Evolutionary conservation across 768 basidiomycete species (phyloP).

Genomic region (Lyophyllum shimeji): DNA sequence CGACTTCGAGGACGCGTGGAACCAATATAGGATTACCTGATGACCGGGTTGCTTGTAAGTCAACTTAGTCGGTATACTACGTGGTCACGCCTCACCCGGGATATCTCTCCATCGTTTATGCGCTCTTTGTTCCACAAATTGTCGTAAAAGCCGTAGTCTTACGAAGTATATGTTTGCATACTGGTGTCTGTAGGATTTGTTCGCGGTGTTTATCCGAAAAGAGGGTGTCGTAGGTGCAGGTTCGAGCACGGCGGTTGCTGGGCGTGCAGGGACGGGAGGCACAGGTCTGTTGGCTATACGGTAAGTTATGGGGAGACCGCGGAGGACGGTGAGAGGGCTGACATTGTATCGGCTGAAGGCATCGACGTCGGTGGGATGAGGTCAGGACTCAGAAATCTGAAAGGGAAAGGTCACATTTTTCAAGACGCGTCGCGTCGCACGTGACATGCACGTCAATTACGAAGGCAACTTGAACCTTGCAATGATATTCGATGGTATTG

Average conservation of each 20-base stretch:
- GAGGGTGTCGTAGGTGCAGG: slow-evolving; percentile 37
- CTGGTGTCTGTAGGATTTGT: slow-evolving; percentile 54
- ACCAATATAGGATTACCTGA: slow-evolving; percentile 70
- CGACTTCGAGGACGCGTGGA: slow-evolving; percentile 84
- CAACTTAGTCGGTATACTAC: not conserved
- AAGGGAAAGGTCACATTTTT: slow-evolving; percentile 7
- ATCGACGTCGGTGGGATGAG: not conserved
- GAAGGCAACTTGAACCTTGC: too few species aligned
- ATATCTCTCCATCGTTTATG: slow-evolving; percentile 38
- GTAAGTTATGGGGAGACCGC: not conserved
- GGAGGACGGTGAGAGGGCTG: not conserved
- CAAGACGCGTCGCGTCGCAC: slow-evolving; percentile 12
- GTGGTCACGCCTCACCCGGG: slow-evolving; percentile 31
- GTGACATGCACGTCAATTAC: slow-evolving; percentile 12
- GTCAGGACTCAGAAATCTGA: not conserved
- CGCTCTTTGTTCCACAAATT: slow-evolving; percentile 40
- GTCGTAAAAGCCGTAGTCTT: slow-evolving; percentile 40
- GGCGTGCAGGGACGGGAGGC: slow-evolving; percentile 26
- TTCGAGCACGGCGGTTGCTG: slow-evolving; percentile 38
- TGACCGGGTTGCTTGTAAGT: not conserved
- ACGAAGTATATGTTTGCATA: slow-evolving; percentile 60
- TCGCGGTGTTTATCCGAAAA: slow-evolving; percentile 39
- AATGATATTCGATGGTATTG: not conserved
- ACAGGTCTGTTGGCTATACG: slow-evolving; percentile 18
- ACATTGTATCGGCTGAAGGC: slow-evolving; percentile 16